Conservation (phyloP, 192 early-diverging fungal genomes). For the Piromyces sp. region DNA sequence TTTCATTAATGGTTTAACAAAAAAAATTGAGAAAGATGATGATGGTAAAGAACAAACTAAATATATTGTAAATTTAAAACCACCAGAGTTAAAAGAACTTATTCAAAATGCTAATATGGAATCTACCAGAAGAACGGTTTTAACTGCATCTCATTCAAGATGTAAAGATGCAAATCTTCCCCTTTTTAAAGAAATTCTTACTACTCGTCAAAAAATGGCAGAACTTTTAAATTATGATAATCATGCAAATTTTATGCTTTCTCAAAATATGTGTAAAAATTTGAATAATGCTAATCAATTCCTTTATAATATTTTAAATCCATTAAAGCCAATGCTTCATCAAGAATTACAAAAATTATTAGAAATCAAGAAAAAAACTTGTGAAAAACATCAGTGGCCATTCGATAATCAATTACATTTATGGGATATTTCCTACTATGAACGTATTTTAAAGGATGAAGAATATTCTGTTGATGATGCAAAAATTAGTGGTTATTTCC, state of each 20-base stretch:
- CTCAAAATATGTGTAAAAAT: background rate
- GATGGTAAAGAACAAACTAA: background rate
- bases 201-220: background rate
- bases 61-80: background rate
- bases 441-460: background rate
- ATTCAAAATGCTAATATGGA: background rate
- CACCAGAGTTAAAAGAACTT: background rate
- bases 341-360: background rate
- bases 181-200: background rate
- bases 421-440: background rate
- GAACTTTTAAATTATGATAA: background rate
- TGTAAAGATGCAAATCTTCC: background rate
- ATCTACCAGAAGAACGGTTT: background rate
- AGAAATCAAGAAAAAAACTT: background rate
- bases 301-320: background rate
- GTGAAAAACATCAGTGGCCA: background rate
- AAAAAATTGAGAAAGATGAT: background rate
- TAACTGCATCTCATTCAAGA: background rate
- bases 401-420: background rate
- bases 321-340: background rate
- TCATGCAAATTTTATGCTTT: background rate
- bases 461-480: background rate
- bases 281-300: background rate
- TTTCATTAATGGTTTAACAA: background rate
- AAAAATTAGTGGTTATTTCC: conserved; percentile 1